Evolutionary conservation across 768 basidiomycete genomes (phyloP), one percentile per base, ranked within the genome.

Genomic region (Ramaria rubella): DNA sequence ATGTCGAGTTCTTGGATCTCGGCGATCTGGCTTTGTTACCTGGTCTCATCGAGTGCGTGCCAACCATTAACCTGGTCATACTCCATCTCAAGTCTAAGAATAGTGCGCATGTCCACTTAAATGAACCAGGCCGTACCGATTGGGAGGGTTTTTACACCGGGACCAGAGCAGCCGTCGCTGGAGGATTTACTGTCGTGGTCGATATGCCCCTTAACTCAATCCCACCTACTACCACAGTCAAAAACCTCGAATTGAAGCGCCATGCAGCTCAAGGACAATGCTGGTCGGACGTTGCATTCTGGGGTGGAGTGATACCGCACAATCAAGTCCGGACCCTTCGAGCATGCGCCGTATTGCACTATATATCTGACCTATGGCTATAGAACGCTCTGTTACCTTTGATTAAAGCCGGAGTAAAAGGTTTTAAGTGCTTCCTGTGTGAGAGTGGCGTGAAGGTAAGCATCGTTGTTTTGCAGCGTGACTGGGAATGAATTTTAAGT

Each of bases 121-220:
- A 95, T 69, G 90, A 94, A 64, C 94, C 93, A 7, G 94, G 94
- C 12, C 82, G 94, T 24, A 91, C 90, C 2, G 83, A 87, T 58
- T 96, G 94, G 94, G 94, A 96, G 66, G 94, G 94, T 0, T 95
- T 96, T 67, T 81, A 78, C 72, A 90, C 91, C 0, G 94, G 92
- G n/a, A 94, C 94, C 1, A 73, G 76, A 54, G 95, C 95, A 19
- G 95, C 95, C 1, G 82, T 85, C 1, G 87, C 92, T 1, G 95
- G 95, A 21, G 96, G 95, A 6, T 83, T 97, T n/a, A 97, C 94
- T 7, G 91, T 92, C 5, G 75, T 98, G 21, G 86, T 97, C 30
- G 96, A 98, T 72, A 99, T 98, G 95, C 96, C 95, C 2, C 75
- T 99, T 54, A 97, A 99, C 70, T 95, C 94, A 2, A 90, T 98